Evolutionary conservation across 2,329 filamentous ascomycete species (phyloP), one percentile per base, ranked within the genome.

Genomic region (Claviceps sp.): DNA sequence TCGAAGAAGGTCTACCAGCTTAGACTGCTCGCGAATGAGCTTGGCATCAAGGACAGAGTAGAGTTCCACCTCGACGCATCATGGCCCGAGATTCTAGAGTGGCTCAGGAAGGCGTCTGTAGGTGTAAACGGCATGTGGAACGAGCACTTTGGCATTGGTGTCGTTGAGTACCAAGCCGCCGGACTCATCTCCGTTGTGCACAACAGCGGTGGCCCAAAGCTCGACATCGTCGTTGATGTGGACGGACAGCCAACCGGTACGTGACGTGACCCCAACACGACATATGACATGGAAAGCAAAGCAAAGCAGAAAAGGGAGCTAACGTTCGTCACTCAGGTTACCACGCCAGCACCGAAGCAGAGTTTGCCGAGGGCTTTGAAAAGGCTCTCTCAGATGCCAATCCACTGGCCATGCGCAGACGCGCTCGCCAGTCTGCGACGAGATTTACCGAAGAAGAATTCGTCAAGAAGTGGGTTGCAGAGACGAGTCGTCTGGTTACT

Each of bases 91-190:
- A 87, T 98, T 50, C 74, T 96, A 9, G 77, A 85, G 37, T 89
- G 87, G 79, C 73, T 97, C 55, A 73, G 80, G 50, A 81, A 74
- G 56, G 83, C 86, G 4, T 91, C 82, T 18, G 79, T 98, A 1
- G 93, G 93, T 48, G 89, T 95, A 34, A 98, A 98, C 61, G 88
- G 86, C 62, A 98, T 98, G 93, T 98, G 93, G 91, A 97, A 96
- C 65, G 93, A 98, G 71, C 93, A 98, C 67, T 98, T 98, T 65
- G 93, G 93, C 22, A 98, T 98, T 54, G 93, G 93, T 1, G 90
- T 97, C 16, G 93, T 98, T 42, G 93, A 98, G 72, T 98, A 97
- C 64, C 90, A 97, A 65, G 93, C 93, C 4, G 93, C 93, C 0
- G 93, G 93, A 1, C 73, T 98, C 53, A 89, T 98, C 53, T 83